Conservation (phyloP, 2,329 filamentous ascomycete species). For the Clonostachys rosea region DNA sequence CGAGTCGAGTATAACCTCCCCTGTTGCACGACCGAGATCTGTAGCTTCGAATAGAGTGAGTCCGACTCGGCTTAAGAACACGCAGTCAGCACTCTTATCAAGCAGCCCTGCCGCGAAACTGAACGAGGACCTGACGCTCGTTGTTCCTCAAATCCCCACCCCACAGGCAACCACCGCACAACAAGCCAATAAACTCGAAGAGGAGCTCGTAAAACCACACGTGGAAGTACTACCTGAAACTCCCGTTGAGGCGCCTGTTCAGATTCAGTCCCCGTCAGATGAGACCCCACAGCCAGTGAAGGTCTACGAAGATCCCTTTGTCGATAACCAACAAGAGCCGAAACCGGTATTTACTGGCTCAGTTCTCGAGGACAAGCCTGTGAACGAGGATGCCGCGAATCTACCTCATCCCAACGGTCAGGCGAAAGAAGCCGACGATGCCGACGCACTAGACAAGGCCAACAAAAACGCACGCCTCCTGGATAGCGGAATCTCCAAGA, state of each 20-base stretch:
- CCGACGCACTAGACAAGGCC: slow-evolving; percentile 43
- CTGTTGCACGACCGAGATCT: slow-evolving; percentile 25
- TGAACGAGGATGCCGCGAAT: slow-evolving; percentile 48
- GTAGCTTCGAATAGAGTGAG: slow-evolving; percentile 34
- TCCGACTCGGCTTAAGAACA: slow-evolving; percentile 30
- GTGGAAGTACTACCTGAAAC: slow-evolving; percentile 4
- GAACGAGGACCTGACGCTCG: slow-evolving; percentile 50
- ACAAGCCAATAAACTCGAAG: background rate
- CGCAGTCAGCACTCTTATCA: slow-evolving; percentile 16
- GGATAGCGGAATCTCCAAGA: slow-evolving; percentile 69
- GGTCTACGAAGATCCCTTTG: slow-evolving; percentile 61
- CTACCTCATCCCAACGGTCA: slow-evolving; percentile 18
- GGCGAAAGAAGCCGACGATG: slow-evolving; percentile 4
- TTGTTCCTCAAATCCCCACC: slow-evolving; percentile 36
- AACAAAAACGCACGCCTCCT: slow-evolving; percentile 60
- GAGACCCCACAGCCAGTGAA: slow-evolving; percentile 28
- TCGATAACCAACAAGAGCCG: slow-evolving; percentile 38
- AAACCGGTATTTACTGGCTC: slow-evolving; percentile 38
- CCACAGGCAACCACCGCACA: slow-evolving; percentile 5
- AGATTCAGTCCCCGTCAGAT: slow-evolving; percentile 1
- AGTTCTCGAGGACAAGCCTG: slow-evolving; percentile 54
- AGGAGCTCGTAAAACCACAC: background rate
- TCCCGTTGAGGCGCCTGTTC: slow-evolving; percentile 18
- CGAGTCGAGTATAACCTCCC: slow-evolving; percentile 44
- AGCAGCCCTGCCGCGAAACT: slow-evolving; percentile 36